Conservation (phyloP, 108 stramenopile species). For the Nannochloropsis granulata region DNA sequence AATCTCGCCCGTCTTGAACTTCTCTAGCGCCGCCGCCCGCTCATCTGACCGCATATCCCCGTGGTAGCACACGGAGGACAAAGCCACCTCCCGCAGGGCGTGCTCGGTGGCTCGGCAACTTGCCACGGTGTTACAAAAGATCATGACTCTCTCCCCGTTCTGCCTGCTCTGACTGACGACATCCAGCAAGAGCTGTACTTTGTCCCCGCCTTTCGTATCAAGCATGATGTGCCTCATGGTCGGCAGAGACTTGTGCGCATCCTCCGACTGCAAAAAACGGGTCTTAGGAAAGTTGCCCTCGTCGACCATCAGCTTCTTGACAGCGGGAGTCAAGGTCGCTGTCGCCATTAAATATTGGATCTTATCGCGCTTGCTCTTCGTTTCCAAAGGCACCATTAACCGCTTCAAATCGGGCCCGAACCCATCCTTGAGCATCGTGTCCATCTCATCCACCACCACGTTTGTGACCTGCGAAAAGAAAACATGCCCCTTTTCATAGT, state of each 20-base stretch:
- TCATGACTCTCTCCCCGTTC: constrained; percentile 32
- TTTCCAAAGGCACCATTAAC: constrained; percentile 56
- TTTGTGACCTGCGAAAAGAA: constrained; percentile 46
- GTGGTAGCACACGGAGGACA: constrained; percentile 49
- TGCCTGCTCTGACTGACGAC: constrained; percentile 42
- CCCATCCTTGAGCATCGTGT: constrained; percentile 94
- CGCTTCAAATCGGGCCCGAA: constrained; percentile 72
- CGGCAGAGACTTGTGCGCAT: constrained; percentile 72
- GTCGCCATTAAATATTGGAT: constrained; percentile 69
- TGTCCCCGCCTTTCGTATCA: constrained; percentile 74
- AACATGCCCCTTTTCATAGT: constrained; percentile 64
- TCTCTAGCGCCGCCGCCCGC: constrained; percentile 43
- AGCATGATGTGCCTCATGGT: constrained; percentile 70
- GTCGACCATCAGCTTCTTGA: constrained; percentile 40
- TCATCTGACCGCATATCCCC: constrained; percentile 53
- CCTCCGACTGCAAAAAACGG: constrained; percentile 58
- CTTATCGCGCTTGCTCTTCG: constrained; percentile 10
- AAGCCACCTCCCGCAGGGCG: constrained; percentile 45
- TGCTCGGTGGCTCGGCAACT: constrained; percentile 48
- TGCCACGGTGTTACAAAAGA: constrained; percentile 82
- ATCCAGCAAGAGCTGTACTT: constrained; percentile 53
- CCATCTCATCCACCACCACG: constrained; percentile 90
- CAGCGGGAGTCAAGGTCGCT: constrained; percentile 83
- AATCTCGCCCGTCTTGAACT: constrained; percentile 26
- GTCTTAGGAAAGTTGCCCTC: constrained; percentile 34